Evolutionary conservation across 768 basidiomycete species (phyloP), one percentile per base, ranked within the genome.

Genomic region (Coprinellus micaceus): DNA sequence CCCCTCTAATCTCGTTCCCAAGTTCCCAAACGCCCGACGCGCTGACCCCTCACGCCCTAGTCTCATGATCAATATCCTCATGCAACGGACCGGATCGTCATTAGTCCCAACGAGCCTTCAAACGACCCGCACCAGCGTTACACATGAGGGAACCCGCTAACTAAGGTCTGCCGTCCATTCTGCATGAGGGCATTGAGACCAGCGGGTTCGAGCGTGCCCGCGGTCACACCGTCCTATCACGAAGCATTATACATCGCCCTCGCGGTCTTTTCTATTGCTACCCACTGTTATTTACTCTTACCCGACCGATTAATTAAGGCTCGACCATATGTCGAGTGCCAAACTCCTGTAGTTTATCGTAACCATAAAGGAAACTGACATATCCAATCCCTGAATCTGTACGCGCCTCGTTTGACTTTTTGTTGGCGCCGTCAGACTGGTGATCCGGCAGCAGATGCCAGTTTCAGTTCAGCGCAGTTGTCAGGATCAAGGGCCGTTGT

Each of bases 111-210:
- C 58, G 63, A 67, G 43, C 68, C 73, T 28, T 57, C 66, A 44
- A 69, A 70, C 57, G 77, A 76, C 53, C 61, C 73, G 50, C 74
- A 77, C 65, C 71, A 71, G 66, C 69, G 77, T 69, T 77, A 77
- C 63, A 72, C 74, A 70, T 74, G 60, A 72, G 51, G 43, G 40
- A 21, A 24, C 47, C 40, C 51, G 29, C 49, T 37, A 52, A 53
- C 52, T 53, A 19, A 46, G 39, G 58, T 60, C 41, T 44, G 41
- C 10, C 19, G 41, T 44, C 10, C 41, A 11, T 19, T 44, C 21
- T 22, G 10, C 10, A 7, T 28, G 26, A 28, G 26, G 47, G 28
- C n/a, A n/a, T n/a, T n/a, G n/a, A n/a, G n/a, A n/a, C n/a, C n/a
- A n/a, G n/a, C n/a, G n/a, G n/a, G n/a, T n/a, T n/a, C n/a, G n/a